Evolutionary conservation across 352 stramenopile species (phyloP), one percentile per base, ranked within the genome.

Genomic region (Phytopythium montanum): DNA sequence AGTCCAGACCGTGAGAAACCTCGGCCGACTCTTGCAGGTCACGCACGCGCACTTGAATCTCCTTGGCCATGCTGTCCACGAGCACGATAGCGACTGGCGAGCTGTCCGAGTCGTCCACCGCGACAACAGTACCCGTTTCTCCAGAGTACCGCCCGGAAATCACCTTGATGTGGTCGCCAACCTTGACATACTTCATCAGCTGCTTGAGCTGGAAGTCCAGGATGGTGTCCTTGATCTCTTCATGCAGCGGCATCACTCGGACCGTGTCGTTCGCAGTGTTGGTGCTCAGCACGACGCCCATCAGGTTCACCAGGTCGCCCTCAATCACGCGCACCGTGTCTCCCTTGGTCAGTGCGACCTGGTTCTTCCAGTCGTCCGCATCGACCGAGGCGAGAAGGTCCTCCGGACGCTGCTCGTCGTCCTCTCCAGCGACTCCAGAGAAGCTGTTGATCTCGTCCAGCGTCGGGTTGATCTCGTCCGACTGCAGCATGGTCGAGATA

Each of bases 81-180:
- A 96, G 67, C 13, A 97, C 88, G 53, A 97, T 95, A 26, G 88
- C 88, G 18, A 95, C 86, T 5, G 84, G 82, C 21, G 86, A 83
- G 21, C 87, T 85, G 50, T 93, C 82, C 16, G 75, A 85, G 25
- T 96, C 86, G 46, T 95, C 87, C 19, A 97, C 82, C 34, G 86
- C 87, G 21, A 97, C 88, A 54, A 97, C 88, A 8, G 86, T 96
- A 52, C 88, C 88, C 2, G 88, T 97, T 64, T 96, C 88, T 23
- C 88, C 88, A 6, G 86, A 95, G 69, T 96, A 96, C 39, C 86
- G 81, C 5, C 88, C 88, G 29, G 85, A 95, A 3, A 97, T 79
- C 23, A 97, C 88, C 70, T 97, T 97, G 65, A 97, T 95, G 60
- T 96, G 87, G 61, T 96, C 88, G 42, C 88, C 88, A n/a, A 96